Evolutionary conservation across 257 asterid genomes (phyloP).

Genomic region (Scutellaria baicalensis): DNA sequence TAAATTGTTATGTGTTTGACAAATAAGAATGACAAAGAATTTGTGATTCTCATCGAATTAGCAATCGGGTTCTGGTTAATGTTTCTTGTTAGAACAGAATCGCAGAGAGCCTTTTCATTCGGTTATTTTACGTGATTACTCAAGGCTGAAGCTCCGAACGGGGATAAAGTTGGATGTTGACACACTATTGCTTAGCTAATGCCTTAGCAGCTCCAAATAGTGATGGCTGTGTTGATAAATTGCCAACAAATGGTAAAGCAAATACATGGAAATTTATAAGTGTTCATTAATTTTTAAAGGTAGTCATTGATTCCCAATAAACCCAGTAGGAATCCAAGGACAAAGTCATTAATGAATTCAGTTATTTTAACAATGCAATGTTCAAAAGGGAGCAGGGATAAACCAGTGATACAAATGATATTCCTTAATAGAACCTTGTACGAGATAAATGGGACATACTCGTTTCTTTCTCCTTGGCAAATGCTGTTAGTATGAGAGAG

Average conservation of each 20-base stretch:
- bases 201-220: no score
- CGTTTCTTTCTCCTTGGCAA: neutral
- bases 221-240: neutral
- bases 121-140: no score
- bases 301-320: neutral
- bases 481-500: neutral
- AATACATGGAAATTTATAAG: neutral
- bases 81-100: no score
- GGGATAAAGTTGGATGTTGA: no score
- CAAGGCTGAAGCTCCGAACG: no score
- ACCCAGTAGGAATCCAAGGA: neutral
- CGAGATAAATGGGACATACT: neutral
- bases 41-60: no score
- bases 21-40: no score
- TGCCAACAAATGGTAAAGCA: neutral
- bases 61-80: no score
- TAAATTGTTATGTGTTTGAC: no score
- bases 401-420: neutral
- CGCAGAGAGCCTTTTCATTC: no score
- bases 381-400: neutral
- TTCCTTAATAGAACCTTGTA: neutral
- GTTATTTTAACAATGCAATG: neutral
- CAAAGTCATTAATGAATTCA: neutral
- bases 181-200: no score
- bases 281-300: neutral